A percentile compares a stretch with the other conserved stretches of the same genome.
Conservation (phyloP, 2,329 filamentous ascomycete species). For the Epichloe gansuensis region DNA sequence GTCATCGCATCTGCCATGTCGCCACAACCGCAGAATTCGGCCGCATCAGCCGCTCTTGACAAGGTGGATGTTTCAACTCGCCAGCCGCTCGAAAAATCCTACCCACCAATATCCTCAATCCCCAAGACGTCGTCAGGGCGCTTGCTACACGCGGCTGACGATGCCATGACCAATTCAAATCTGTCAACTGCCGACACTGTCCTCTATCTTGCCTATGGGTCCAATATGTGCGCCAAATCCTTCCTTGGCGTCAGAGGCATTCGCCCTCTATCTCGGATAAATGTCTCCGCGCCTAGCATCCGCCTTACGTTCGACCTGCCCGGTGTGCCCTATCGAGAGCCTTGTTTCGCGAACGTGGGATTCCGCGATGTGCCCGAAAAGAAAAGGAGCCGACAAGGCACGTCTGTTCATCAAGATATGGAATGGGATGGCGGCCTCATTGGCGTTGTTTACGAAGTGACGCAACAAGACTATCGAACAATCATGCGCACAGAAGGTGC, state of each 20-base stretch:
- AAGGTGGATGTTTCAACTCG: slow-evolving; percentile 13
- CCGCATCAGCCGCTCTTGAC: slow-evolving; percentile 12
- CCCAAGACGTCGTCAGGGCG: slow-evolving; percentile 19
- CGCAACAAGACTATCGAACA: slow-evolving; percentile 63
- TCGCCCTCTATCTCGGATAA: slow-evolving; percentile 65
- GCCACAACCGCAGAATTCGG: background rate
- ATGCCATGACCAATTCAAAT: slow-evolving; percentile 12
- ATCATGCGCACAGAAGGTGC: slow-evolving; percentile 90
- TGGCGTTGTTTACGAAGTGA: slow-evolving; percentile 94
- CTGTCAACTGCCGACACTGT: slow-evolving; percentile 35
- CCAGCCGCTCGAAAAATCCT: slow-evolving; percentile 12
- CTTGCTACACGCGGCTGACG: slow-evolving; percentile 18
- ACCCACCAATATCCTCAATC: slow-evolving; percentile 20
- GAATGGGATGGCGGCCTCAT: slow-evolving; percentile 72
- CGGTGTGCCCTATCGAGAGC: slow-evolving; percentile 76
- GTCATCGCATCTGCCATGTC: background rate
- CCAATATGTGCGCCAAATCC: slow-evolving; percentile 70
- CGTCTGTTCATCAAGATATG: slow-evolving; percentile 7
- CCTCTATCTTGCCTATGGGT: slow-evolving; percentile 82
- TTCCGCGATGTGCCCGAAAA: slow-evolving; percentile 40
- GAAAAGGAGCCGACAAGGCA: slow-evolving; percentile 16
- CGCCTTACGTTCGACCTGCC: slow-evolving; percentile 75
- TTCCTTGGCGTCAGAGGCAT: slow-evolving; percentile 72
- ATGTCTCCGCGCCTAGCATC: slow-evolving; percentile 70
- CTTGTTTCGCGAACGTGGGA: slow-evolving; percentile 79